These are phyloP conservation scores for Nymphaea thermarum DNA, from an alignment of 164 flowering plant genomes.

Conservation along the genomic window DNA sequence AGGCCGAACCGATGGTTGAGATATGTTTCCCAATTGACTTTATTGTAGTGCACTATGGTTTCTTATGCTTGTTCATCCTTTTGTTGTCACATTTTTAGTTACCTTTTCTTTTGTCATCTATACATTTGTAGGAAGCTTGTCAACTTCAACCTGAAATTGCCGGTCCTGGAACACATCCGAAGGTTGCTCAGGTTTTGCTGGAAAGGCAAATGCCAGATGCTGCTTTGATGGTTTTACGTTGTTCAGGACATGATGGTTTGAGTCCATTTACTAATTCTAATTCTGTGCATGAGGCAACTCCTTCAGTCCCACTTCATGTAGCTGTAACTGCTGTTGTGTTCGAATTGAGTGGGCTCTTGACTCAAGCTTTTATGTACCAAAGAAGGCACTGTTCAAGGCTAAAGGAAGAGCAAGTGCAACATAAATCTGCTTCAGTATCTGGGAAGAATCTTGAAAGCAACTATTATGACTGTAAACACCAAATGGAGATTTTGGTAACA, in stretches of 20 bases:
- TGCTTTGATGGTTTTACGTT: slow-evolving; percentile 82
- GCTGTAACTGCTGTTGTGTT: slow-evolving; percentile 81
- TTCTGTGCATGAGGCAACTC: slow-evolving; percentile 26
- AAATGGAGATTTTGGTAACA: slow-evolving; percentile 65
- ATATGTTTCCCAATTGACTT: too few species aligned
- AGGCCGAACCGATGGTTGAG: too few species aligned
- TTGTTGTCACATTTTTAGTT: too few species aligned
- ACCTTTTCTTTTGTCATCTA: not conserved
- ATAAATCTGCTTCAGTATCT: slow-evolving; percentile 16
- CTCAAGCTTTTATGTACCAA: slow-evolving; percentile 89
- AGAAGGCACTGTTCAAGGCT: slow-evolving; percentile 51
- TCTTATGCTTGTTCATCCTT: too few species aligned
- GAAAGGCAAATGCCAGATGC: slow-evolving; percentile 79
- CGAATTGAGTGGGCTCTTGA: slow-evolving; percentile 83
- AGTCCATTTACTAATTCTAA: slow-evolving; percentile 13
- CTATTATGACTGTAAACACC: slow-evolving; percentile 32
- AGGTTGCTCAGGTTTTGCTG: slow-evolving; percentile 78
- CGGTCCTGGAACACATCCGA: slow-evolving; percentile 71
- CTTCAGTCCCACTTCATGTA: slow-evolving; percentile 50
- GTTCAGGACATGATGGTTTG: slow-evolving; percentile 69
- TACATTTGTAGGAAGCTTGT: slow-evolving; percentile 66
- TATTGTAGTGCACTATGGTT: too few species aligned
- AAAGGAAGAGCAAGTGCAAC: slow-evolving; percentile 40
- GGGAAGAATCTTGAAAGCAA: slow-evolving; percentile 14
- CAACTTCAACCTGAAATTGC: slow-evolving; percentile 81